Percentiles rank a stretch among this genome's conserved stretches.
These are phyloP conservation scores for Clausena lansium DNA, from an alignment of 345 rosid genomes.

Conservation along the genomic window DNA sequence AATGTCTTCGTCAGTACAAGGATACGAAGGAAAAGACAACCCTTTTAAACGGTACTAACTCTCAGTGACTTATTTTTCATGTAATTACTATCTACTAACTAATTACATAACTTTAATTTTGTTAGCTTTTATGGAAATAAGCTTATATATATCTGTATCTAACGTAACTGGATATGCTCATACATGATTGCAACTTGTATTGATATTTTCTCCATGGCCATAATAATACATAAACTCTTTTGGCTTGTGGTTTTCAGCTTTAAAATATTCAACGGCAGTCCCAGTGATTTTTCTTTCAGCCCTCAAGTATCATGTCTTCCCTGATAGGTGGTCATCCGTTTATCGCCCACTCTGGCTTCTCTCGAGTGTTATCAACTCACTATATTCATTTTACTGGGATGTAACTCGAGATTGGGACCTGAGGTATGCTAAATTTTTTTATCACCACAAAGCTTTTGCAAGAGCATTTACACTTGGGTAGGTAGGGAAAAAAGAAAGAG, in stretches of 20 bases:
- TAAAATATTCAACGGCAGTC: constrained; percentile 93
- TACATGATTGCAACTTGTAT: background rate
- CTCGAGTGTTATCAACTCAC: constrained; percentile 82
- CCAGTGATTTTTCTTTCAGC: constrained; percentile 97
- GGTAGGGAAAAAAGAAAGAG: background rate
- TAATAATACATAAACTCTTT: constrained; percentile 15
- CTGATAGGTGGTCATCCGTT: constrained; percentile 72
- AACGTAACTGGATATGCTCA: background rate
- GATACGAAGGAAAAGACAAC: constrained; percentile 82
- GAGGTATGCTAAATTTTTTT: constrained; percentile 48
- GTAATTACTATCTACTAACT: background rate
- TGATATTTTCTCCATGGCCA: constrained; percentile 3
- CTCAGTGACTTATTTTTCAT: background rate
- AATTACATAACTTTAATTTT: background rate
- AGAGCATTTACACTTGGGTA: background rate
- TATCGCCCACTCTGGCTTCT: constrained; percentile 96
- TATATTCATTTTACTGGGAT: constrained; percentile 97
- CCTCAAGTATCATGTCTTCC: constrained; percentile 82
- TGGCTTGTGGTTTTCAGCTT: constrained; percentile 61
- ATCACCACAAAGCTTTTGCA: background rate
- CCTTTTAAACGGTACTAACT: constrained; percentile 70
- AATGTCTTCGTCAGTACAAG: constrained; percentile 91
- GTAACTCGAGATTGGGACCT: constrained; percentile 98
- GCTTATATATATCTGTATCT: background rate
- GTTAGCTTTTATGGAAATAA: background rate